A percentile compares a stretch with the other conserved stretches of the same genome.
Conservation (phyloP, 73 alveolate genomes). For the Symbiodinium natans region DNA sequence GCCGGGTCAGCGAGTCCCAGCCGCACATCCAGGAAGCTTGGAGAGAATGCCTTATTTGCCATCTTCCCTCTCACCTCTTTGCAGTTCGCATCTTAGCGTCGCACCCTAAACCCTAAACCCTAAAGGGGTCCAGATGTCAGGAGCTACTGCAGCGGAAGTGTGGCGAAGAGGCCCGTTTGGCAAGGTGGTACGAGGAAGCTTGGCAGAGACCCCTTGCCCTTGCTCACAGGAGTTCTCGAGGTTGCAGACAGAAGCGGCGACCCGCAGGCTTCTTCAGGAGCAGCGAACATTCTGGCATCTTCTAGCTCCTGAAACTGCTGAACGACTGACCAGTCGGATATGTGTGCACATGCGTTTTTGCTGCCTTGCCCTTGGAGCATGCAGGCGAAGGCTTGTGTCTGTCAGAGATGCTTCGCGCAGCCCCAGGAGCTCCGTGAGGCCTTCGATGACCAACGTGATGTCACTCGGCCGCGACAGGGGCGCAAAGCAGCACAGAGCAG, state of each 20-base stretch:
- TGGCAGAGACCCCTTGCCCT: background rate
- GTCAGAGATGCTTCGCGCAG: background rate
- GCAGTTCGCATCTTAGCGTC: background rate
- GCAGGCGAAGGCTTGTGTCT: too few species aligned
- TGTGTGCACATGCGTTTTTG: too few species aligned
- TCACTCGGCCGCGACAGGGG: background rate
- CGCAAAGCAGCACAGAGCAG: background rate
- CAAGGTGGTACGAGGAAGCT: background rate
- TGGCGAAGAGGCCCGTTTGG: constrained; percentile 74
- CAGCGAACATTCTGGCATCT: too few species aligned
- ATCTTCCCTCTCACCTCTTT: background rate
- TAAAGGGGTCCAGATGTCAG: constrained; percentile 3
- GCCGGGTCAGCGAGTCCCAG: background rate
- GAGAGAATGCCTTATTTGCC: background rate
- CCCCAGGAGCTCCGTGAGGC: constrained; percentile 86
- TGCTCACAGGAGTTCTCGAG: constrained; percentile 42
- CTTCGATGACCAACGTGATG: constrained; percentile 88
- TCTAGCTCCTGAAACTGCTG: too few species aligned
- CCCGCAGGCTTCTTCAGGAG: constrained; percentile 70
- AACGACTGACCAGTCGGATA: too few species aligned
- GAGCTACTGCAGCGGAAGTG: constrained; percentile 69
- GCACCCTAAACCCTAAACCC: too few species aligned
- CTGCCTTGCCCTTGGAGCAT: too few species aligned
- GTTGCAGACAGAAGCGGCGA: constrained; percentile 72
- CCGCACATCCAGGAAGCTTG: constrained; percentile 28